phyloP scores from a whole-genome alignment of 306 rosid genomes.

The Vachellia collinsii region DNA sequence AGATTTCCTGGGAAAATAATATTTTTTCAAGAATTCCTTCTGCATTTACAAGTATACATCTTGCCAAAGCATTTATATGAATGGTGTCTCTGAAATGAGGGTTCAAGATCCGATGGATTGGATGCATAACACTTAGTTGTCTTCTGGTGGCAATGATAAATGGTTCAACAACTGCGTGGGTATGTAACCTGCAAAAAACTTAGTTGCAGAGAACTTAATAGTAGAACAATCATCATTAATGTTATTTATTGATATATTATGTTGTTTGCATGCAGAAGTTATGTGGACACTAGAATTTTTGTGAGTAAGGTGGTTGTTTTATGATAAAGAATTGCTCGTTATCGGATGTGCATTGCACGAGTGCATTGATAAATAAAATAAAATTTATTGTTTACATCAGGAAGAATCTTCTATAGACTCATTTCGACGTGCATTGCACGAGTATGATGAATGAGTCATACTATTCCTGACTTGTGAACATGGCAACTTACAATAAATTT shows the following conservation, averaged over 20 bases:
- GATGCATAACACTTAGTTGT: conserved; percentile 76
- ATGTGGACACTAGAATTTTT: too few species aligned
- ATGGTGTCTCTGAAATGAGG: conserved; percentile 82
- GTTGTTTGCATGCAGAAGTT: too few species aligned
- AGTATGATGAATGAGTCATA: background rate
- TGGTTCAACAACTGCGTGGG: conserved; percentile 81
- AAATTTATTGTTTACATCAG: background rate
- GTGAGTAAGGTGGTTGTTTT: background rate
- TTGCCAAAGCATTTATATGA: conserved; percentile 65
- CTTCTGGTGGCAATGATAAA: conserved; percentile 84
- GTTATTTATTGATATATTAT: background rate
- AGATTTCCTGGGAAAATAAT: conserved; percentile 59
- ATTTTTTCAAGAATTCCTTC: conserved; percentile 67
- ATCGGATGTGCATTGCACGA: background rate
- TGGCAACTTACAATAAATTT: background rate
- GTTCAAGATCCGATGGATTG: conserved; percentile 61
- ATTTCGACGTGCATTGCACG: background rate
- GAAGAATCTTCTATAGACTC: background rate
- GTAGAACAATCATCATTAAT: background rate
- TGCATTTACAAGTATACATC: conserved; percentile 55
- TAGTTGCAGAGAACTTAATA: conserved; percentile 4
- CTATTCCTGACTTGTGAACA: background rate
- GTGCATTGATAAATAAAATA: too few species aligned
- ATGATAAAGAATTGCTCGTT: conserved; percentile 10
- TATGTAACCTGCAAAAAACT: conserved; percentile 57